Percentiles rank a stretch among this genome's conserved stretches.
Evolutionary conservation across 2,329 filamentous ascomycete species (phyloP).

Genomic region (Karstenula rhodostoma): DNA sequence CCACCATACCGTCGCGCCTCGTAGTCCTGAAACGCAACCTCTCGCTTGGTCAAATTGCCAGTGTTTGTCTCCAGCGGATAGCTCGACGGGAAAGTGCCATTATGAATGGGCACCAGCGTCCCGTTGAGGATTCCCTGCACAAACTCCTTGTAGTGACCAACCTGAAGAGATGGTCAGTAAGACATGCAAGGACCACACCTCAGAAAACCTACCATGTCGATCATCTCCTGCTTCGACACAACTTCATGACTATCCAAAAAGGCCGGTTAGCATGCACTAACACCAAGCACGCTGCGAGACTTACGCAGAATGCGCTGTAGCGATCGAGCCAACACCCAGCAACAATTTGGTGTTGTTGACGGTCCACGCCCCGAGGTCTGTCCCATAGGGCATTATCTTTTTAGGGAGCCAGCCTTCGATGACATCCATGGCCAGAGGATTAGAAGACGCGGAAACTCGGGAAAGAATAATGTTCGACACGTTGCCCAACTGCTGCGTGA

Average conservation of each 20-base stretch:
- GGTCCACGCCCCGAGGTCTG: not conserved
- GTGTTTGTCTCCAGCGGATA: constrained; percentile 6
- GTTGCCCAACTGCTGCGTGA: constrained; percentile 6
- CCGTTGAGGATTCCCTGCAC: constrained; percentile 8
- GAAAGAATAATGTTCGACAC: constrained; percentile 7
- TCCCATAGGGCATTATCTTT: constrained; percentile 12
- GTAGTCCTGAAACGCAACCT: constrained; percentile 3
- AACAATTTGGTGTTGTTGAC: constrained; percentile 7
- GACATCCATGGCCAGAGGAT: constrained; percentile 10
- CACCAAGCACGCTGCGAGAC: not conserved
- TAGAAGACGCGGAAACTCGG: constrained; percentile 5
- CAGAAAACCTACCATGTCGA: constrained; percentile 3
- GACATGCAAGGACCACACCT: too few relatives aligned
- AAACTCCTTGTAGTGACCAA: constrained; percentile 11
- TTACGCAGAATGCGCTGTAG: constrained; percentile 10
- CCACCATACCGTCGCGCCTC: constrained; percentile 1
- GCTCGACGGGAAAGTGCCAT: constrained; percentile 6
- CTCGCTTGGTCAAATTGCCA: constrained; percentile 8
- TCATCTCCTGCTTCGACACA: constrained; percentile 14
- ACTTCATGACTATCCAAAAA: constrained; percentile 4
- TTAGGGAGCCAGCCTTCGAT: constrained; percentile 8
- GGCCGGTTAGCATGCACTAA: not conserved
- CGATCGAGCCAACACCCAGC: constrained; percentile 10
- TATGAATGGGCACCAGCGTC: constrained; percentile 5
- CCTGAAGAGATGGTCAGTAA: not conserved